Evolutionary conservation across 148 eudicot genomes (phyloP).

Genomic region (Rheum nobile): DNA sequence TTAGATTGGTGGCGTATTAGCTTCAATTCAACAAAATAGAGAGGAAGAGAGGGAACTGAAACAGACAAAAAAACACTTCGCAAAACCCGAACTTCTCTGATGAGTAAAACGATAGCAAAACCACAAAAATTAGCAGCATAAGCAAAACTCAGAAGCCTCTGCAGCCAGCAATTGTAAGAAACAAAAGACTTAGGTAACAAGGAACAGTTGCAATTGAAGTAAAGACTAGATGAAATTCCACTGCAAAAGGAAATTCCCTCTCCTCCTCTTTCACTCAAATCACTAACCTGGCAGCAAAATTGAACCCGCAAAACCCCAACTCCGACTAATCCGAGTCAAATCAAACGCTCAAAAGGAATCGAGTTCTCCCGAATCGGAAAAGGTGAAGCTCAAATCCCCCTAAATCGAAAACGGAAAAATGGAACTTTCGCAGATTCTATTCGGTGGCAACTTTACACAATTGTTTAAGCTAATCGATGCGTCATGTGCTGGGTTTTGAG

Average conservation of each 20-base stretch:
- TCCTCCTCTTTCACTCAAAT: neutral
- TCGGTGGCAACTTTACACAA: constrained; percentile 7
- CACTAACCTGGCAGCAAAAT: neutral
- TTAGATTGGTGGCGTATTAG: neutral
- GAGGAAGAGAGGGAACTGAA: neutral
- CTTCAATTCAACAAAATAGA: neutral
- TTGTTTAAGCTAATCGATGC: constrained; percentile 4
- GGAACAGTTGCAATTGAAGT: neutral
- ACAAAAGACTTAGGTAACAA: neutral
- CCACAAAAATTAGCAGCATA: constrained; percentile 1
- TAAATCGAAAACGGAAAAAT: constrained; percentile 1
- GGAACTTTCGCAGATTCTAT: constrained; percentile 4
- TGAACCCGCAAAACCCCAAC: neutral
- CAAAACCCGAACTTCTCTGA: neutral
- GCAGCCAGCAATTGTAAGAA: neutral
- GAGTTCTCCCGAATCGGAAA: neutral
- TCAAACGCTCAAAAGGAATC: neutral
- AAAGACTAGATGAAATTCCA: neutral
- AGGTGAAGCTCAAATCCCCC: constrained; percentile 4
- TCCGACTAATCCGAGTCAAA: neutral
- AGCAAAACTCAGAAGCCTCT: neutral
- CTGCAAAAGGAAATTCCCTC: neutral
- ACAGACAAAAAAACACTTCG: neutral
- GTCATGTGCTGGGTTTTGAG: neutral
- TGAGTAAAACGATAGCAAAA: neutral